Evolutionary conservation across 768 basidiomycete genomes (phyloP).

Genomic region (Pleurotus citrinopileatus): DNA sequence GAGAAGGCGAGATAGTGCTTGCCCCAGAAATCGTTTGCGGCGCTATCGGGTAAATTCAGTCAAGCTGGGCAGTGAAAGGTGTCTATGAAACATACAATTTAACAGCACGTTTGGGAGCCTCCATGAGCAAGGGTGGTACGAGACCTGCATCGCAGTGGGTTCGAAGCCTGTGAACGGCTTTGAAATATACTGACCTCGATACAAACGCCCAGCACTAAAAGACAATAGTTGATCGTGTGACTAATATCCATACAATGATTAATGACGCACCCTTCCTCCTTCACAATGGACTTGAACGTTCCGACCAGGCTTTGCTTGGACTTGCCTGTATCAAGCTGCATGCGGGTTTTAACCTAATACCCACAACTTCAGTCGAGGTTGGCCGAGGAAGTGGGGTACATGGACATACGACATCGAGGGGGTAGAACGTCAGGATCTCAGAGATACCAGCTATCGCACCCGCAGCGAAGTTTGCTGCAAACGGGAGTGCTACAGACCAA

Average conservation of each 20-base stretch:
- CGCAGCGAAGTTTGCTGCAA: slow-evolving; percentile 86
- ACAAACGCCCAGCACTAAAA: slow-evolving; percentile 76
- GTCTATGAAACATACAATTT: slow-evolving; percentile 65
- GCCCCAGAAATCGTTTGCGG: slow-evolving; percentile 96
- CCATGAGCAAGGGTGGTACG: slow-evolving; percentile 91
- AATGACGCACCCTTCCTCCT: slow-evolving; percentile 78
- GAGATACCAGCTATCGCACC: slow-evolving; percentile 95
- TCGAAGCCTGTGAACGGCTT: background rate
- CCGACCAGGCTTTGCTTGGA: slow-evolving; percentile 73
- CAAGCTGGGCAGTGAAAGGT: background rate
- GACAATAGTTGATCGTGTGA: slow-evolving; percentile 19
- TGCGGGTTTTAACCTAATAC: slow-evolving; percentile 92
- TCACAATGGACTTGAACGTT: slow-evolving; percentile 79
- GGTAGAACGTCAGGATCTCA: slow-evolving; percentile 83
- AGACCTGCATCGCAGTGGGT: slow-evolving; percentile 57
- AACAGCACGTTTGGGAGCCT: slow-evolving; percentile 97
- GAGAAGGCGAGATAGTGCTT: slow-evolving; percentile 61
- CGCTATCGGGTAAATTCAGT: slow-evolving; percentile 36
- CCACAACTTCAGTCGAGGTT: background rate
- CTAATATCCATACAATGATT: background rate
- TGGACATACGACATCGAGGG: slow-evolving; percentile 83
- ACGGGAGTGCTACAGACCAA: slow-evolving; percentile 63
- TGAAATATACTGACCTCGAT: slow-evolving; percentile 59
- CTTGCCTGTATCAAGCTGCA: slow-evolving; percentile 93
- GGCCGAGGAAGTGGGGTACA: slow-evolving; percentile 2